Percentiles rank a stretch among this genome's conserved stretches.
Conservation (phyloP, 73 alveolate genomes). For the Blepharisma japonicum region DNA sequence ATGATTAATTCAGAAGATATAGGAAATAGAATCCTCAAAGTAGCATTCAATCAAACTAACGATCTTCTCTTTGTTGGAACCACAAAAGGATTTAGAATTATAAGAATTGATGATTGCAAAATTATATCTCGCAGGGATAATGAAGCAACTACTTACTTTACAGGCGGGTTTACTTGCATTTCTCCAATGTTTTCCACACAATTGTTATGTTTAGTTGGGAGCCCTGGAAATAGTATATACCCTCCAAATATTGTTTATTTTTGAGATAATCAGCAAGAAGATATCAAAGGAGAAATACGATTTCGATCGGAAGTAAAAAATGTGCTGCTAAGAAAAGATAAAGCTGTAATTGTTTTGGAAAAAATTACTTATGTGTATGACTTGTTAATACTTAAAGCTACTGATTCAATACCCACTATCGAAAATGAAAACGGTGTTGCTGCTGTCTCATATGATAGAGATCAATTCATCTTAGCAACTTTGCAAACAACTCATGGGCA, state of each 20-base stretch:
- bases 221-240: slow-evolving; percentile 83
- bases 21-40: not conserved
- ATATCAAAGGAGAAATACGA: slow-evolving; percentile 83
- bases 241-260: slow-evolving; percentile 79
- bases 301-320: slow-evolving; percentile 78
- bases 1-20: slow-evolving; percentile 20
- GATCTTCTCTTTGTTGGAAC: slow-evolving; percentile 3
- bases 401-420: slow-evolving; percentile 87
- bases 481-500: slow-evolving; percentile 82
- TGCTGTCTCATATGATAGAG: slow-evolving; percentile 67
- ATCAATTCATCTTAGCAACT: slow-evolving; percentile 75
- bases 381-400: slow-evolving; percentile 76
- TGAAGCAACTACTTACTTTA: not conserved
- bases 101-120: not conserved
- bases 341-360: slow-evolving; percentile 57
- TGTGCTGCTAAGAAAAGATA: slow-evolving; percentile 72
- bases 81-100: slow-evolving; percentile 4
- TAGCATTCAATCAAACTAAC: slow-evolving; percentile 6
- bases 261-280: slow-evolving; percentile 90
- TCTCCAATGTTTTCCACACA: slow-evolving; percentile 5
- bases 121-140: not conserved
- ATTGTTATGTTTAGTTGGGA: slow-evolving; percentile 79
- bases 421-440: slow-evolving; percentile 79
- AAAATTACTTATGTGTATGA: slow-evolving; percentile 76
- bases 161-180: slow-evolving; percentile 6